Base-by-base conservation (phyloP, 2,329 filamentous ascomycete species). In the Aspergillus amoenus region DNA sequence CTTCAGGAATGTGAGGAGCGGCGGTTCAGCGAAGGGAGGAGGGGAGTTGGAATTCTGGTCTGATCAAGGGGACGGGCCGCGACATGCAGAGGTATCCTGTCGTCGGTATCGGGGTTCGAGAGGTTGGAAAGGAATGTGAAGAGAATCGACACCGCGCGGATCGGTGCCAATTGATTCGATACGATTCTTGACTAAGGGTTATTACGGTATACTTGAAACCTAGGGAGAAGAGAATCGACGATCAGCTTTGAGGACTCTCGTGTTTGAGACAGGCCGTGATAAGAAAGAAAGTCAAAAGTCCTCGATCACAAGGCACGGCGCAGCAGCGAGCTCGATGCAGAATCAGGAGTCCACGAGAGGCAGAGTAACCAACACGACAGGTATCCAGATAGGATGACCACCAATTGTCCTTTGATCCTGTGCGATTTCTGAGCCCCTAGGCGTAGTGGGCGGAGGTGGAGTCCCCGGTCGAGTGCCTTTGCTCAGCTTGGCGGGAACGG, bases 401-500 rank as follows among this genome's bases (percentile, higher is more conserved):
- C 22, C 37, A 47, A 45, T 41, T 47, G 40, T 30, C 52, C 40
- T 52, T 34, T 47, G 47, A 37, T 40, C 32, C 48, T 34, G 44
- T 56, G 58, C 57, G 48, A 50, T 44, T 59, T 65, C 51, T 48
- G 44, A 57, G 57, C 64, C 66, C 68, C 64, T 63, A 67, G 67
- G 61, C 60, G 61, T 62, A 60, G 56, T 57, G 57, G 58, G 51
- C 59, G 56, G 59, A 53, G 59, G 68, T 71, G 69, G 69, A 70
- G 69, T 66, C 64, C 55, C 51, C 51, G 15, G 43, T 47, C 43
- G 22, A 54, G 43, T 37, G 60, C 45, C 57, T 52, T 59, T 65
- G 56, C 61, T 64, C 58, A 56, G 58, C 53, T 66, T 66, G 66
- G 65, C 66, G 61, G 63, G 59, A 69, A 68, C 61, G 64, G 68